Conservation (phyloP, 345 rosid genomes). For the Cardiospermum halicacabum region DNA sequence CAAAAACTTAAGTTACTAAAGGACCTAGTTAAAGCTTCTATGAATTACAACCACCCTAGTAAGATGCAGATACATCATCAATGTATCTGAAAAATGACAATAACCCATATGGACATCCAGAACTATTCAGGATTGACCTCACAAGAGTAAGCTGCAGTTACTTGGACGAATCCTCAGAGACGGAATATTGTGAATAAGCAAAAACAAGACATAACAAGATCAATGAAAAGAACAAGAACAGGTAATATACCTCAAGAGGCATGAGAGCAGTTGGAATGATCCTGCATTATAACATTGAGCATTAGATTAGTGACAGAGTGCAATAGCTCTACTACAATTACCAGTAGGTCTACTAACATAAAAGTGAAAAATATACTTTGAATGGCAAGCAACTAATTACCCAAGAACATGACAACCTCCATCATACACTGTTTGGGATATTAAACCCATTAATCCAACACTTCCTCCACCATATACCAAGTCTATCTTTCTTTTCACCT, state of each 20-base stretch:
- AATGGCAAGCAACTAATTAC: slow-evolving; percentile 35
- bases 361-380: slow-evolving; percentile 11
- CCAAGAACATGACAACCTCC: slow-evolving; percentile 96
- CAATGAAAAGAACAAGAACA: background rate
- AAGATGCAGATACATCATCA: slow-evolving; percentile 3
- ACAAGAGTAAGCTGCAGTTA: background rate
- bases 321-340: slow-evolving; percentile 1
- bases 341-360: slow-evolving; percentile 10
- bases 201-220: slow-evolving; percentile 7
- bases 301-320: slow-evolving; percentile 9
- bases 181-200: background rate
- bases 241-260: slow-evolving; percentile 71
- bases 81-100: background rate
- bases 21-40: background rate
- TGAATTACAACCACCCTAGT: background rate
- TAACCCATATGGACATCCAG: background rate
- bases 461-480: slow-evolving; percentile 98
- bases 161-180: slow-evolving; percentile 1
- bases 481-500: slow-evolving; percentile 85
- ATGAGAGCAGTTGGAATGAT: slow-evolving; percentile 91
- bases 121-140: background rate
- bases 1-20: background rate
- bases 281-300: slow-evolving; percentile 46
- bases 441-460: slow-evolving; percentile 94
- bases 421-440: slow-evolving; percentile 70